Base-by-base conservation (phyloP, 495 filamentous ascomycete genomes). In the Aspergillus taichungensis region DNA sequence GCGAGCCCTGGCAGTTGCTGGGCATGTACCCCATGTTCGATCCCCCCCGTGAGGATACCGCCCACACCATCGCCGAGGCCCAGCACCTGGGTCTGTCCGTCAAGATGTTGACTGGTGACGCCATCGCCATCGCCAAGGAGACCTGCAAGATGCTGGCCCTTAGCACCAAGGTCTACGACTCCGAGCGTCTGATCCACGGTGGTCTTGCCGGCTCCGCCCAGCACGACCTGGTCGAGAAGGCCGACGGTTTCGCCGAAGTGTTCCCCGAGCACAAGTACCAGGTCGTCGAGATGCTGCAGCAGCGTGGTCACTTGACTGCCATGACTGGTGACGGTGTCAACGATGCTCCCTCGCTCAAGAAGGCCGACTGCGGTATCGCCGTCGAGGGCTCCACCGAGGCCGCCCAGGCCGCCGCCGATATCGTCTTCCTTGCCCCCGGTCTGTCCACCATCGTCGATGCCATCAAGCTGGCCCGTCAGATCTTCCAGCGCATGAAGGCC, bases 401-500 rank as follows among this genome's bases (percentile, higher is more conserved):
- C 59, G 82, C 82, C 58, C 82, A 86, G 69, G 82, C 82, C 51
- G 82, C 82, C 50, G 81, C 82, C 50, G 82, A 86, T 74, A 86
- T 86, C 49, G 82, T 86, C 59, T 86, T 86, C 78, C 80, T 86
- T 55, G 82, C 82, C 42, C 82, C 82, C 39, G 82, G 82, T 81
- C 80, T 86, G 34, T 75, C 69, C 69, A 86, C 82, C 52, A 86
- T 86, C 40, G 82, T 86, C 60, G 74, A 80, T 63, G 81, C 82
- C 50, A 86, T 86, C 72, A 86, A 86, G 74, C 81, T 83, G 53
- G 79, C 82, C 52, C 80, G 82, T 57, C 78, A 86, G 66, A 86
- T 86, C 58, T 86, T 86, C 80, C 82, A 86, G 72, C 82, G 82
- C 56, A 86, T 86, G 82, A 86, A 86, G 76, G 76, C 82, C 31